Conservation (phyloP, 2,329 filamentous ascomycete species). For the Arthrinium phaeospermum region DNA sequence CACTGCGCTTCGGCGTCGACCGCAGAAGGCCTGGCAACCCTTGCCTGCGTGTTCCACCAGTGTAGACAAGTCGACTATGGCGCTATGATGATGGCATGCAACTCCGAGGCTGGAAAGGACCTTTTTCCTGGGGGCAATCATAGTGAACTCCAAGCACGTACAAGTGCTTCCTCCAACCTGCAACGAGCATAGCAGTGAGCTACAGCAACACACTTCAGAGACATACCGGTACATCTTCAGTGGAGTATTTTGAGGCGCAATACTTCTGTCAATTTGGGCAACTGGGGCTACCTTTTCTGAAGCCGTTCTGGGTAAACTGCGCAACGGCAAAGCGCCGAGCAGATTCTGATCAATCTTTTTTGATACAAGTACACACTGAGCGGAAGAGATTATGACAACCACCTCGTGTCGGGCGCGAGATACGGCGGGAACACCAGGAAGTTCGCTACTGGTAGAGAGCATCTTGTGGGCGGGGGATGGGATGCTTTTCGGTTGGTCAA, state of each 20-base stretch:
- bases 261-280: background rate
- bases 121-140: background rate
- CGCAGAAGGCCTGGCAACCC: slow-evolving; percentile 61
- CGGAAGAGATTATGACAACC: background rate
- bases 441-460: background rate
- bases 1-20: slow-evolving; percentile 35
- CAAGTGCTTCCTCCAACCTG: slow-evolving; percentile 5
- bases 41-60: slow-evolving; percentile 33
- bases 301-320: background rate
- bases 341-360: background rate
- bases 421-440: background rate
- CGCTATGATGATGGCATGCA: slow-evolving; percentile 29
- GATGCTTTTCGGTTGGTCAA: background rate
- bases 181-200: slow-evolving; percentile 61
- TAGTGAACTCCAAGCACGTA: background rate
- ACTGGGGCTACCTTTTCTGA: background rate
- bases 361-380: background rate
- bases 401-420: background rate
- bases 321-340: background rate
- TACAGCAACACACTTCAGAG: slow-evolving; percentile 36
- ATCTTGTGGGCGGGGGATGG: slow-evolving; percentile 18
- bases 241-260: background rate
- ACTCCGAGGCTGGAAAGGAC: slow-evolving; percentile 28
- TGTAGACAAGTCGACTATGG: slow-evolving; percentile 35
- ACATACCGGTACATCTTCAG: slow-evolving; percentile 17